Evolutionary conservation across 2,329 filamentous ascomycete genomes (phyloP).

Genomic region (Thielaviopsis ethacetica): DNA sequence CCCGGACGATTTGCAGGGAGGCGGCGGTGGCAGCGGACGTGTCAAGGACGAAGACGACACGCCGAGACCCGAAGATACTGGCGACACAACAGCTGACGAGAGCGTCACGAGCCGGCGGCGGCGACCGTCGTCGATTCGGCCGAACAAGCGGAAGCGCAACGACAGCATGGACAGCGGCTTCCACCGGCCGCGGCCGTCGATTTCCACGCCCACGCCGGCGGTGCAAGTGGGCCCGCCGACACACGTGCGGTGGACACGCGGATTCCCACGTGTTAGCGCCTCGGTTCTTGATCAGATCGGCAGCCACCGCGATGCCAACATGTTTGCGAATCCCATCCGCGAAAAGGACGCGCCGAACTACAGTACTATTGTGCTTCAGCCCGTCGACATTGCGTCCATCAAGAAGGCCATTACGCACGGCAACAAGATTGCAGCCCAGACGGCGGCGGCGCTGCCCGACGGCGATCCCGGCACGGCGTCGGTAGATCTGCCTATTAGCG

Average conservation of each 20-base stretch:
- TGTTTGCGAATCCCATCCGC: slow-evolving; percentile 60
- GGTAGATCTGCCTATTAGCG: slow-evolving; percentile 51
- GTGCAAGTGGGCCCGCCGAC: slow-evolving; percentile 31
- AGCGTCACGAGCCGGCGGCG: slow-evolving; percentile 25
- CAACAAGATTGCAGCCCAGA: slow-evolving; percentile 44
- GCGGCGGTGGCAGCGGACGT: slow-evolving; percentile 16
- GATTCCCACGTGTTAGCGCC: slow-evolving; percentile 55
- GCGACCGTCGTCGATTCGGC: slow-evolving; percentile 22
- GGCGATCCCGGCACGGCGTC: slow-evolving; percentile 37
- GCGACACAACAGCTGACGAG: slow-evolving; percentile 40
- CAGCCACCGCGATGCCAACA: slow-evolving; percentile 61
- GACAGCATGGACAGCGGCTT: slow-evolving; percentile 27
- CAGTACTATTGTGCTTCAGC: slow-evolving; percentile 53
- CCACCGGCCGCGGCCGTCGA: slow-evolving; percentile 20
- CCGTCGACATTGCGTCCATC: slow-evolving; percentile 64
- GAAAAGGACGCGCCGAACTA: slow-evolving; percentile 65
- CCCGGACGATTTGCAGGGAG: slow-evolving; percentile 18
- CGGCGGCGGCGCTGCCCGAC: slow-evolving; percentile 42
- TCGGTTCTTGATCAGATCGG: slow-evolving; percentile 62
- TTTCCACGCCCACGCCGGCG: slow-evolving; percentile 23
- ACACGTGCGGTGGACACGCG: slow-evolving; percentile 59
- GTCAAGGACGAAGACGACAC: slow-evolving; percentile 46
- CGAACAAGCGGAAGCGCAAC: slow-evolving; percentile 34
- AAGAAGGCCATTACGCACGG: slow-evolving; percentile 61
- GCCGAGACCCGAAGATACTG: slow-evolving; percentile 37